These are phyloP conservation scores for Physaria fendleri DNA, from an alignment of 345 rosid genomes.

Conservation along the genomic window DNA sequence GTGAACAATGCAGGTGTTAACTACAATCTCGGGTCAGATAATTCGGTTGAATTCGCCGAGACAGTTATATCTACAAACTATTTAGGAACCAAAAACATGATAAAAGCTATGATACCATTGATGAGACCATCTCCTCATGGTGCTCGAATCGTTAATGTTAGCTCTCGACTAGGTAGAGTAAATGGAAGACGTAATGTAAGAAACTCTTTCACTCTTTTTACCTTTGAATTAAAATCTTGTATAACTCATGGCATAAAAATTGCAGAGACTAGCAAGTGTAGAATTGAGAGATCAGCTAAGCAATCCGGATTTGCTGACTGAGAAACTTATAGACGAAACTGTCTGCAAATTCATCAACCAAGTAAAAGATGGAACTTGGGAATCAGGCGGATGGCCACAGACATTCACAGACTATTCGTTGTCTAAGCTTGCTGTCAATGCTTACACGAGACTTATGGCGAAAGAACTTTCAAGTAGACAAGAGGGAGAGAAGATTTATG, in stretches of 20 bases:
- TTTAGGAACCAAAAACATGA: slow-evolving; percentile 66
- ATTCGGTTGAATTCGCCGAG: slow-evolving; percentile 61
- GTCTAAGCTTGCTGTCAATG: slow-evolving; percentile 86
- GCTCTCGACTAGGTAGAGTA: slow-evolving; percentile 76
- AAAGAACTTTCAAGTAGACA: slow-evolving; percentile 46
- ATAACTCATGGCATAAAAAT: neutral
- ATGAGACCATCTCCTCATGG: slow-evolving; percentile 72
- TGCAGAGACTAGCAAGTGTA: slow-evolving; percentile 61
- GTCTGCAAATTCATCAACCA: slow-evolving; percentile 58
- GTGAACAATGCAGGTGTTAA: slow-evolving; percentile 94
- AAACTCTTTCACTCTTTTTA: neutral
- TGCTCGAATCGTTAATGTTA: slow-evolving; percentile 71
- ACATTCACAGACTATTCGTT: slow-evolving; percentile 68
- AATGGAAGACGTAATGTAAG: slow-evolving; percentile 79
- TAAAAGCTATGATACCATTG: slow-evolving; percentile 71
- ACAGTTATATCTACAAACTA: slow-evolving; percentile 63
- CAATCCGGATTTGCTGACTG: slow-evolving; percentile 50
- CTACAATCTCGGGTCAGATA: slow-evolving; percentile 61
- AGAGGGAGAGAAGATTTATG: slow-evolving; percentile 62
- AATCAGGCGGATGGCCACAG: slow-evolving; percentile 90
- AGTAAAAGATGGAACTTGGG: slow-evolving; percentile 65
- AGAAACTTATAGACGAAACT: slow-evolving; percentile 57
- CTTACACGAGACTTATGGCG: slow-evolving; percentile 59
- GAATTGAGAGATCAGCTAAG: slow-evolving; percentile 53
- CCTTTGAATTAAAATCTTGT: neutral